Evolutionary conservation across 345 rosid genomes (phyloP).

Genomic region (Lagerstroemia speciosa): DNA sequence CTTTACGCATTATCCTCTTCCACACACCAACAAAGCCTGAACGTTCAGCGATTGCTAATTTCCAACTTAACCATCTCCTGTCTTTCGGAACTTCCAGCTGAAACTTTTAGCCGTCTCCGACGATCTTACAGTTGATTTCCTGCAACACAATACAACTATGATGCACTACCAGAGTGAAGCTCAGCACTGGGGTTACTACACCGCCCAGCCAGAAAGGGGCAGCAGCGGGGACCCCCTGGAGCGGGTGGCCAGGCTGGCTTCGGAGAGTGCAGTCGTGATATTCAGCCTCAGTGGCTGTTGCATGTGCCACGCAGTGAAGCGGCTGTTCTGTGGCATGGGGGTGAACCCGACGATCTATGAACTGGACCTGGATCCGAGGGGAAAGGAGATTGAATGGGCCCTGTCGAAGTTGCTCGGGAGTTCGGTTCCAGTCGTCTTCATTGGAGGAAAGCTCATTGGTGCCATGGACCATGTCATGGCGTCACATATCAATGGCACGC

Average conservation of each 20-base stretch:
- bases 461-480: conserved; percentile 61
- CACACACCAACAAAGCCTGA: not conserved
- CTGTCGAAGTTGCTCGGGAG: conserved; percentile 28
- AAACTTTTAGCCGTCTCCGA: too few relatives aligned
- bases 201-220: conserved; percentile 1
- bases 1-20: not conserved
- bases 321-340: conserved; percentile 63
- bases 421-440: conserved; percentile 50
- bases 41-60: not conserved
- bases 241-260: conserved; percentile 37
- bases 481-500: conserved; percentile 54
- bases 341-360: conserved; percentile 56
- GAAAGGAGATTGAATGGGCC: conserved; percentile 45
- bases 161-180: conserved; percentile 20
- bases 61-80: not conserved
- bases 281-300: conserved; percentile 56
- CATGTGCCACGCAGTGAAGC: conserved; percentile 72
- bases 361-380: conserved; percentile 50
- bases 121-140: too few relatives aligned
- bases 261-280: conserved; percentile 60
- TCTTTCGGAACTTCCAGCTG: too few relatives aligned
- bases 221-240: conserved; percentile 29
- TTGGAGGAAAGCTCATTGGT: conserved; percentile 60
- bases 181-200: conserved; percentile 10
- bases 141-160: not conserved